Evolutionary conservation across 139 green algal genomes (phyloP).

Genomic region (Closterium sp.): DNA sequence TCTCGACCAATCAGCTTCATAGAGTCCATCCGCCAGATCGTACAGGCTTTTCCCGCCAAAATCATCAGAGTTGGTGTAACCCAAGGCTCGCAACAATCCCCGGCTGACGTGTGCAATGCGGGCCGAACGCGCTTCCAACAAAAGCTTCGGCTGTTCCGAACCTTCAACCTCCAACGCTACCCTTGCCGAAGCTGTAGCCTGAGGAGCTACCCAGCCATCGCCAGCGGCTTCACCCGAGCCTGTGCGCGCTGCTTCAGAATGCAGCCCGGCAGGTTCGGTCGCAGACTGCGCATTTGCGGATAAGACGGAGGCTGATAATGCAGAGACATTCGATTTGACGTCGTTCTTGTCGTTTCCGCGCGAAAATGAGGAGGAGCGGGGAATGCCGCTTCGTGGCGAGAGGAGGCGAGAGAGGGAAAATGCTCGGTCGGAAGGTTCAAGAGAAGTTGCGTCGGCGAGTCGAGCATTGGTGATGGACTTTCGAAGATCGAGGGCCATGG

Average conservation of each 20-base stretch:
- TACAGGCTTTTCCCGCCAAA: neutral
- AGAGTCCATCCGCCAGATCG: neutral
- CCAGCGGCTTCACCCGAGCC: neutral
- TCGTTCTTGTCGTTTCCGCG: neutral
- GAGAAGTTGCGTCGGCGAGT: neutral
- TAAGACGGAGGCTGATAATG: neutral
- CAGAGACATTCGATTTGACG: neutral
- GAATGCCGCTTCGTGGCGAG: neutral
- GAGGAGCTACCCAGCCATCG: neutral
- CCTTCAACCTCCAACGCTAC: neutral
- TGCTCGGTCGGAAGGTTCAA: neutral
- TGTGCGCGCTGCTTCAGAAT: neutral
- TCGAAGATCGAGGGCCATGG: neutral
- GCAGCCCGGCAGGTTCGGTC: neutral
- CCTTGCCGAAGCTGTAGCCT: neutral
- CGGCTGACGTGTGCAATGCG: neutral
- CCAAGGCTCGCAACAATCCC: neutral
- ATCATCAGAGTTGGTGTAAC: neutral
- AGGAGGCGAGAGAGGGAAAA: neutral
- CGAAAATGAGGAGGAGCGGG: neutral
- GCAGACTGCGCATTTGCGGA: neutral
- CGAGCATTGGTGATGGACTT: neutral
- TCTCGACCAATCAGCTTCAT: neutral
- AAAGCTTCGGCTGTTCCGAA: neutral
- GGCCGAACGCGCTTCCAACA: neutral